These are phyloP conservation scores for Melanogaster broomeanus DNA, from an alignment of 768 basidiomycete species.

Conservation along the genomic window DNA sequence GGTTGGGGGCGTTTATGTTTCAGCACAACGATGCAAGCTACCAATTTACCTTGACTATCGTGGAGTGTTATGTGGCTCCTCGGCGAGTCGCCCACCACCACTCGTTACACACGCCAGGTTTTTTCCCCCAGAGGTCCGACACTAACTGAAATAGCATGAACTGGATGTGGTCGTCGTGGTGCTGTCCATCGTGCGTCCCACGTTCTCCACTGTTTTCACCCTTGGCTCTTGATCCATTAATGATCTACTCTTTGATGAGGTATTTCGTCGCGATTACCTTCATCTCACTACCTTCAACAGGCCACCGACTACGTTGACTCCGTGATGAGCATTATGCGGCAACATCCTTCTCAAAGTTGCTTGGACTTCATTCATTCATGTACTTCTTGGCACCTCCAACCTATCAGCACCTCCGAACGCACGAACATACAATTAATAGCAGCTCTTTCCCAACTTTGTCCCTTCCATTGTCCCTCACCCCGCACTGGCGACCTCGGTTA, in stretches of 20 bases:
- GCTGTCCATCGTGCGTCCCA: background rate
- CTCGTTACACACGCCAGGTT: no score
- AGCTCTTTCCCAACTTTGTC: background rate
- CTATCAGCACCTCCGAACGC: no score
- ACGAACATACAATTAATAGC: no score
- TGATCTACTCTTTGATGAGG: background rate
- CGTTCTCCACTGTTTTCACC: background rate
- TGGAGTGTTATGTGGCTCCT: no score
- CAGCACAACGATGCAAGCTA: background rate
- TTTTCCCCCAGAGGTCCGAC: no score
- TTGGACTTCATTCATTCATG: background rate
- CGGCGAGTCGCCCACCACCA: no score
- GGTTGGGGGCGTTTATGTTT: background rate
- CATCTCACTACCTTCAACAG: background rate
- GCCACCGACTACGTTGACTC: background rate
- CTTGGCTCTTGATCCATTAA: background rate
- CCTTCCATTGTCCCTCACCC: background rate
- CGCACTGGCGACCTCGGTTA: background rate
- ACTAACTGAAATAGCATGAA: background rate
- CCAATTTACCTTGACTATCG: background rate
- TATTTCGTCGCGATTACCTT: background rate
- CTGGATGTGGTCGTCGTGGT: background rate
- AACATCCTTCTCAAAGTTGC: background rate
- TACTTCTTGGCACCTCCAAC: no score
- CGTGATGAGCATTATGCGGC: background rate